Percentiles rank a stretch among this genome's conserved stretches.
These are phyloP conservation scores for Colletotrichum cuscutae DNA, from an alignment of 2,329 filamentous ascomycete species.

Conservation along the genomic window DNA sequence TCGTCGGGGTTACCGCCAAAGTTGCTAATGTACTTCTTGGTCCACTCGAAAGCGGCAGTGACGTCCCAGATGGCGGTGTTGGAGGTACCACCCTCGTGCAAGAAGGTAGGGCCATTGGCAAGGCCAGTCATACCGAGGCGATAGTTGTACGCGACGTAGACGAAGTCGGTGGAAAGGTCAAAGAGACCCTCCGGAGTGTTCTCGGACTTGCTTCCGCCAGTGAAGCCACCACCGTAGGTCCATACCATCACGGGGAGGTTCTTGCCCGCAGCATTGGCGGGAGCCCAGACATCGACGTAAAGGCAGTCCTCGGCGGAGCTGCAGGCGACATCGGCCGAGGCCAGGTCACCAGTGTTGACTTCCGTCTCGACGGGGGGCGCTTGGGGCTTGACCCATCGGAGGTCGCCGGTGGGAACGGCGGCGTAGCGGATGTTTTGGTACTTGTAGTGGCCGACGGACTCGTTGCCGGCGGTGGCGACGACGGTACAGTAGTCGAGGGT, in stretches of 20 bases:
- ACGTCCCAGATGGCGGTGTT: slow-evolving; percentile 51
- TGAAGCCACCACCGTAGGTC: slow-evolving; percentile 59
- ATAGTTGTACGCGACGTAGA: slow-evolving; percentile 55
- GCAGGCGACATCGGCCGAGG: slow-evolving; percentile 1
- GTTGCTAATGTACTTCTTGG: slow-evolving; percentile 57
- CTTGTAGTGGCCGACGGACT: slow-evolving; percentile 22
- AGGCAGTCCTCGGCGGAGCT: slow-evolving; percentile 20
- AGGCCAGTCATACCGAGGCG: slow-evolving; percentile 57
- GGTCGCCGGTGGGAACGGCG: slow-evolving; percentile 37
- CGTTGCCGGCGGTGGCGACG: slow-evolving; percentile 8
- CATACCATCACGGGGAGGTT: slow-evolving; percentile 51
- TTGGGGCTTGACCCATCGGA: slow-evolving; percentile 33
- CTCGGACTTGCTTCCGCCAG: slow-evolving; percentile 38
- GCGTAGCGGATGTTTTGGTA: slow-evolving; percentile 42
- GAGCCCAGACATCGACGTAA: slow-evolving; percentile 14
- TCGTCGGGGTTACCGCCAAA: slow-evolving; percentile 61
- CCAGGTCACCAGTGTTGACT: slow-evolving; percentile 7
- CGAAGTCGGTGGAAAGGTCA: slow-evolving; percentile 40
- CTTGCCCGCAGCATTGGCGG: slow-evolving; percentile 1
- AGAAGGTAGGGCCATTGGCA: slow-evolving; percentile 12
- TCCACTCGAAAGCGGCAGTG: slow-evolving; percentile 57
- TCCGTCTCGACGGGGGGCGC: slow-evolving; percentile 5
- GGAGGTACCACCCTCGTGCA: slow-evolving; percentile 42
- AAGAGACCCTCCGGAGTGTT: slow-evolving; percentile 45
- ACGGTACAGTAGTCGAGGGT: slow-evolving; percentile 22